Evolutionary conservation across 2,329 filamentous ascomycete genomes (phyloP), one percentile per base, ranked within the genome.

Genomic region (Aspergillus pseudoterreus): DNA sequence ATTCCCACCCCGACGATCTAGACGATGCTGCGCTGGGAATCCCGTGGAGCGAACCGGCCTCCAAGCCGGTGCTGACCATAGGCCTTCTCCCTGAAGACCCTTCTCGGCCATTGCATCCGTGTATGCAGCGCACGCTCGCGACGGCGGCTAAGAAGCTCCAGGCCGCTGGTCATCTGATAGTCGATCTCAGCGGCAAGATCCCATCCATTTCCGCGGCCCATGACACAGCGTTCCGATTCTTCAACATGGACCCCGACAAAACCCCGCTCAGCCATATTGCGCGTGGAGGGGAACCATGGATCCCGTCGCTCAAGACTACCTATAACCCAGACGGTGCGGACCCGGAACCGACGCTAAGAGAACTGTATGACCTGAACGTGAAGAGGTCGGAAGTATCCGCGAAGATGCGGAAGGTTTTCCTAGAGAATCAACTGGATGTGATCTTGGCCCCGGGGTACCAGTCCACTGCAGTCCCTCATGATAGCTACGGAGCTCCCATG

Each of bases 391-490:
- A 57, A 9, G 53, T 57, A 8, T 45, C 43, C 2, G 57, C 43
- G 4, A 15, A 53, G 12, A 53, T 58, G 51, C 57, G 61, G 1
- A 51, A 46, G 3, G 42, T 54, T 0, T 65, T 50, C 24, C 5
- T 63, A 4, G 53, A 58, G 2, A 61, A 58, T 11, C 42, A 54
- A 10, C 49, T 65, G 14, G 63, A 65, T 47, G 47, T 58, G 4
- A 56, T 65, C 22, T 38, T 65, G 3, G 56, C 45, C 1, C 56
- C 63, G 0, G 62, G 55, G 2, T 63, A 57, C 21, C 63, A 64
- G 49, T 57, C 56, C 17, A 59, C 57, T 15, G 62, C 63, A 0
- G 53, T 56, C 2, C 49, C 56, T 12, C 58, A 63, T 27, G 63
- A 65, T 45, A 52, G 51, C 2, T 65, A 54, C n/a, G 58, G 61